These are phyloP conservation scores for Pezizomycotina sp. DNA, from an alignment of 2,329 filamentous ascomycete genomes.

Conservation along the genomic window DNA sequence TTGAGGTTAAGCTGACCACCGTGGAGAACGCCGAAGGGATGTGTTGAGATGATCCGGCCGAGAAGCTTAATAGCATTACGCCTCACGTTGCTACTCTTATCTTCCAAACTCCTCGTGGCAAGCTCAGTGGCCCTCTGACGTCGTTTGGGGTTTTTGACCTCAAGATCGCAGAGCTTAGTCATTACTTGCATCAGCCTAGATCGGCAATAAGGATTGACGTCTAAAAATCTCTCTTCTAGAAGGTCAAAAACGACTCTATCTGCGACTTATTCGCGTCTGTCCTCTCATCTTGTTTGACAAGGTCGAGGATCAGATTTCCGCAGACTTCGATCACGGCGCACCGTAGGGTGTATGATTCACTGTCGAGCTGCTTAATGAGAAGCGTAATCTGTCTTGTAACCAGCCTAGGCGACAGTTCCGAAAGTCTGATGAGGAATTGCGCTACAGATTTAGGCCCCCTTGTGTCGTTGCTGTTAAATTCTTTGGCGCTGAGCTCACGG, in stretches of 20 bases:
- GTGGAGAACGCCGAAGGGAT: constrained; percentile 85
- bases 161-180: constrained; percentile 69
- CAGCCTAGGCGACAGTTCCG: constrained; percentile 73
- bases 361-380: constrained; percentile 84
- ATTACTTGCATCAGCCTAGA: constrained; percentile 82
- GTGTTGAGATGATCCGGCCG: constrained; percentile 73
- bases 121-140: constrained; percentile 75
- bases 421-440: constrained; percentile 79
- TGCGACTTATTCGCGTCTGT: constrained; percentile 88
- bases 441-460: constrained; percentile 94
- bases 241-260: constrained; percentile 91
- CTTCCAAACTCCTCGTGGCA: constrained; percentile 75
- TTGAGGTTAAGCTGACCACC: constrained; percentile 69
- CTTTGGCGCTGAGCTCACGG: constrained; percentile 87
- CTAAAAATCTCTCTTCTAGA: constrained; percentile 84
- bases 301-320: constrained; percentile 79
- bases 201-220: constrained; percentile 91
- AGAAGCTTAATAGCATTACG: constrained; percentile 89
- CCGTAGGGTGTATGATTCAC: constrained; percentile 88
- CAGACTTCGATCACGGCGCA: constrained; percentile 93
- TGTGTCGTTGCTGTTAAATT: constrained; percentile 93
- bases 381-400: constrained; percentile 97
- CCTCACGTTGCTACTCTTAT: constrained; percentile 95
- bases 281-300: constrained; percentile 69
- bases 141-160: constrained; percentile 87